A percentile compares a stretch with the other conserved stretches of the same genome.
Evolutionary conservation across 495 filamentous ascomycete species (phyloP).

Genomic region (Lindgomyces ingoldianus): DNA sequence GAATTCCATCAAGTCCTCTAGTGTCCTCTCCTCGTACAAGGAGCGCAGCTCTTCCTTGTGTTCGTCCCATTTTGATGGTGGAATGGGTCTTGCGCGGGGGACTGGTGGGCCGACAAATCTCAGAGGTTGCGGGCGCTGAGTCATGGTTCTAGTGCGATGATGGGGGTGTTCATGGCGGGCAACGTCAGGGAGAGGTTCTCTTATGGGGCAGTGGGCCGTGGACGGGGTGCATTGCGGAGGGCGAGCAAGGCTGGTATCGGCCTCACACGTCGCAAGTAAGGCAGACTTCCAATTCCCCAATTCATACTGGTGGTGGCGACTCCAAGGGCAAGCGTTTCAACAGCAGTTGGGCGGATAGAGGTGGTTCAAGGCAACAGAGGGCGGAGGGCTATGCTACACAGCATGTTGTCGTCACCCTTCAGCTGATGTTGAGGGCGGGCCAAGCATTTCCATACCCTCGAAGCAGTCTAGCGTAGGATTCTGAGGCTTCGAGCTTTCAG

Average conservation of each 20-base stretch:
- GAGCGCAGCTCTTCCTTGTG: conserved; percentile 15
- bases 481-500: neutral
- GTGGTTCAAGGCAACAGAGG: neutral
- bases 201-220: conserved; percentile 3
- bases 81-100: conserved; percentile 7
- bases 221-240: conserved; percentile 1
- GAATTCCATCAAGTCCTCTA: conserved; percentile 6
- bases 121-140: neutral
- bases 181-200: neutral
- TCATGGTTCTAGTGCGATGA: neutral
- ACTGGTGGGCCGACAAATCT: conserved; percentile 7
- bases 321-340: neutral
- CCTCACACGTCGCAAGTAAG: conserved; percentile 9
- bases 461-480: neutral
- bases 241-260: conserved; percentile 7
- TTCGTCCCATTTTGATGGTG: conserved; percentile 8
- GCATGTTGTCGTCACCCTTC: conserved; percentile 1
- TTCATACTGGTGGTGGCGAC: neutral
- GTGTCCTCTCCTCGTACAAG: neutral
- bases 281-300: conserved; percentile 7
- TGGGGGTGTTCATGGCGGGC: conserved; percentile 4
- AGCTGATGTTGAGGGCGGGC: neutral
- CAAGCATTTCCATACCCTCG: neutral
- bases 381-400: conserved; percentile 5
- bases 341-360: neutral